These are phyloP conservation scores for Aspergillus ruber DNA, from an alignment of 2,329 filamentous ascomycete species.

Conservation along the genomic window DNA sequence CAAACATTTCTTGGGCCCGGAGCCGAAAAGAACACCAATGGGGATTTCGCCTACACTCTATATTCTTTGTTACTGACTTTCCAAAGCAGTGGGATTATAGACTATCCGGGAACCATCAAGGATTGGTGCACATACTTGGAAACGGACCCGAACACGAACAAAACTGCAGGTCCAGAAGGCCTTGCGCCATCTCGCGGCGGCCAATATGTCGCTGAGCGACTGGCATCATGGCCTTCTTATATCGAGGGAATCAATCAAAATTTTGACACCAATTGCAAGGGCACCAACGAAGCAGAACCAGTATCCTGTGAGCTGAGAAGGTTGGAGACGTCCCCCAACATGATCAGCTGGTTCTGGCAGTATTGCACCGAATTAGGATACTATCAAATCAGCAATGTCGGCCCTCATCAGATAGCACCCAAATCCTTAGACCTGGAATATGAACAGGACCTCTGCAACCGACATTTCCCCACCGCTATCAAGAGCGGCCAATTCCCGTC, in stretches of 20 bases:
- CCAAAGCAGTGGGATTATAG: conserved; percentile 33
- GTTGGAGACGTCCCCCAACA: conserved; percentile 26
- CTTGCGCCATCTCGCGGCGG: conserved; percentile 37
- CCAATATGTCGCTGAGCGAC: conserved; percentile 36
- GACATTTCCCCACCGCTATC: conserved; percentile 42
- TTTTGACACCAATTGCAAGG: conserved; percentile 36
- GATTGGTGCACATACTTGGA: conserved; percentile 45
- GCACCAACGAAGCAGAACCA: conserved; percentile 15
- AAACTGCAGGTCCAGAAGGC: conserved; percentile 33
- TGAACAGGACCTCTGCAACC: conserved; percentile 42
- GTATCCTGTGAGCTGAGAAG: conserved; percentile 34
- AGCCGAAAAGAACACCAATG: conserved; percentile 41
- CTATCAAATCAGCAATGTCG: conserved; percentile 45
- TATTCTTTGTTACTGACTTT: conserved; percentile 17
- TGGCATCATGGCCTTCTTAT: conserved; percentile 37
- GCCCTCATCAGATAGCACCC: conserved; percentile 42
- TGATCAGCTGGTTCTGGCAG: conserved; percentile 47
- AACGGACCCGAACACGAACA: conserved; percentile 32
- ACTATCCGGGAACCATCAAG: conserved; percentile 21
- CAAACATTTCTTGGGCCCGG: conserved; percentile 43
- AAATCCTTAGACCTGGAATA: conserved; percentile 42
- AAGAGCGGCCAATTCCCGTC: conserved; percentile 35
- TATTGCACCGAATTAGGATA: conserved; percentile 50
- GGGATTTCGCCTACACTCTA: conserved; percentile 34
- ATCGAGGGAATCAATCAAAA: conserved; percentile 32